A percentile compares a stretch with the other conserved stretches of the same genome.
Conservation (phyloP, 805 yeast genomes). For the Saturnispora dispora region DNA sequence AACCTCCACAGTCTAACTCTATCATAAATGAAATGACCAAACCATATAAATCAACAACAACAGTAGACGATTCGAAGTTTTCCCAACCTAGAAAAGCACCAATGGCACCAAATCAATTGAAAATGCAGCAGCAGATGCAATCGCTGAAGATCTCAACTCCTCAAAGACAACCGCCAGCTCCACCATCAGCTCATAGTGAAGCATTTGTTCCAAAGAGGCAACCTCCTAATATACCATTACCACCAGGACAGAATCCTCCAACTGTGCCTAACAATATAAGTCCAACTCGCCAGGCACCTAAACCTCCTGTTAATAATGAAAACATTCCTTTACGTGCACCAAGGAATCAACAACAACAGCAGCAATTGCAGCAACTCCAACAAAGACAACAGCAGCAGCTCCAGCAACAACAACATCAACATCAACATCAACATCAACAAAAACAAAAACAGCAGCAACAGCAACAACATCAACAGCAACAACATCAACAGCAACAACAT, state of each 20-base stretch:
- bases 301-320: conserved; percentile 13
- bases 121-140: conserved; percentile 12
- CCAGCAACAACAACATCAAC: conserved; percentile 23
- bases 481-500: background rate
- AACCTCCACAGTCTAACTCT: conserved; percentile 1
- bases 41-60: conserved; percentile 23
- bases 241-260: conserved; percentile 8
- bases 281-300: conserved; percentile 12
- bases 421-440: conserved; percentile 11
- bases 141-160: background rate
- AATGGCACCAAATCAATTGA: conserved; percentile 21
- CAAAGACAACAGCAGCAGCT: conserved; percentile 18
- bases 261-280: background rate
- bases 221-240: conserved; percentile 25
- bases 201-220: conserved; percentile 31
- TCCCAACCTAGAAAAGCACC: conserved; percentile 29
- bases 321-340: background rate
- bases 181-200: background rate
- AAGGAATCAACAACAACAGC: background rate
- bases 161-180: conserved; percentile 5
- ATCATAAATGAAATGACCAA: conserved; percentile 26
- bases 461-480: background rate
- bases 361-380: background rate
- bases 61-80: conserved; percentile 17
- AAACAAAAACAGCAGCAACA: background rate